A percentile compares a stretch with the other conserved stretches of the same genome.
These are phyloP conservation scores for Pleoardoris graminearum DNA, from an alignment of 2,329 filamentous ascomycete genomes.

Conservation along the genomic window DNA sequence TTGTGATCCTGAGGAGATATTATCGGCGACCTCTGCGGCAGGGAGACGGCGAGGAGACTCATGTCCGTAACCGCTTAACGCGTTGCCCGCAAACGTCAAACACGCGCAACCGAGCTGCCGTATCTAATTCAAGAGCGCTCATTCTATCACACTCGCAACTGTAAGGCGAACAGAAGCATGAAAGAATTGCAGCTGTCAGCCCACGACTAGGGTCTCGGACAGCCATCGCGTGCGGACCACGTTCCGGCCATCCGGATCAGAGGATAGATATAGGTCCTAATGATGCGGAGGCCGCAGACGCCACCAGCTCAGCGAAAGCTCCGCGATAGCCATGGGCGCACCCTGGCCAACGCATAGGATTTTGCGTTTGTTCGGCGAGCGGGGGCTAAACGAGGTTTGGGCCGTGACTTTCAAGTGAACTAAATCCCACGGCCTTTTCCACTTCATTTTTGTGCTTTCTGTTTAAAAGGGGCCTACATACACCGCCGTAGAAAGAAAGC, in stretches of 20 bases:
- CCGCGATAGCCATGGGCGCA: neutral
- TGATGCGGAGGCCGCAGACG: neutral
- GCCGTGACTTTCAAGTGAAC: neutral
- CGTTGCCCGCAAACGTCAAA: neutral
- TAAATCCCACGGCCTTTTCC: neutral
- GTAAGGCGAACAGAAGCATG: neutral
- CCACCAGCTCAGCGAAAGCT: constrained; percentile 2
- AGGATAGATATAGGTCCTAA: neutral
- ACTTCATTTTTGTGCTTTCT: neutral
- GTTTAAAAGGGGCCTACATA: neutral
- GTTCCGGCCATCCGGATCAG: neutral
- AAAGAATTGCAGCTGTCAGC: neutral
- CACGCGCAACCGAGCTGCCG: neutral
- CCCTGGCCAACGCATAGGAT: neutral
- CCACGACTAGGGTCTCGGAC: neutral
- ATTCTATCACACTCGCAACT: neutral
- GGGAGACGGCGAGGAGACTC: constrained; percentile 4
- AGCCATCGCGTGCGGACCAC: constrained; percentile 3
- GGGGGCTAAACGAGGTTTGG: neutral
- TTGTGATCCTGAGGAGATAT: neutral
- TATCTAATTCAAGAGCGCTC: neutral
- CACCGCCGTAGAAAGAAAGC: neutral
- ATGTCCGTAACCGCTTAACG: neutral
- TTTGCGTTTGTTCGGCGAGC: constrained; percentile 4
- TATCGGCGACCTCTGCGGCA: constrained; percentile 6